Evolutionary conservation across 2,329 filamentous ascomycete species (phyloP), one percentile per base, ranked within the genome.

Genomic region (Cercospora berteroae): DNA sequence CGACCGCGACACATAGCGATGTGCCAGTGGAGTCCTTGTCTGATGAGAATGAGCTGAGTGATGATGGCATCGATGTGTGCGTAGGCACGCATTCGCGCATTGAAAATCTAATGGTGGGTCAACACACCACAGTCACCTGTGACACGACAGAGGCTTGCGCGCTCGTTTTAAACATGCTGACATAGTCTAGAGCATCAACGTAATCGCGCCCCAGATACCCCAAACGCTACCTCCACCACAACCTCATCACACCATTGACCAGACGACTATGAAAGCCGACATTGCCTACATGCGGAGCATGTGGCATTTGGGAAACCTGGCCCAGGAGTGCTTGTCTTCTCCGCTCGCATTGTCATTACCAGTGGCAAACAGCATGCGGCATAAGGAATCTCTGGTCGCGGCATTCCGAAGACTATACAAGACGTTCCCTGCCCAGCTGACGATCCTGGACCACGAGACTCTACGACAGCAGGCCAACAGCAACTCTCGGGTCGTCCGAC

Each of bases 1-100:
- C 91, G 0, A 91, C 87, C 16, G 90, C 90, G 1, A 93, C 90
- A 0, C 91, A 94, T 76, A 93, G 89, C 3, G 91, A 94, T 75
- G 90, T 94, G 44, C 87, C 85, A 3, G 89, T 93, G 3, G 90
- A 93, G 67, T 90, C 91, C 67, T 82, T 94, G 20, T 81, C 85
- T 9, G 89, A 92, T 65, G 89, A 91, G 71, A 82, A 82, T 65
- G 86, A 89, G 12, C 68, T 74, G 20, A 75, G 73, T 66, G 70
- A 73, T 57, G 82, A 84, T 69, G 86, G 86, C 67, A 85, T 88
- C 69, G 87, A 89, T 4, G 87, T 86, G 0, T 90, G 86, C 86
- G 61, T 78, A 66, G 79, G 80, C 68, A 72, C 63, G 65, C 79
- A 69, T 73, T 81, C 72, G 18, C 74, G 80, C 6, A 77, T 81